Base-by-base conservation (phyloP, 2,329 filamentous ascomycete genomes). In the Anthostomella pinea region DNA sequence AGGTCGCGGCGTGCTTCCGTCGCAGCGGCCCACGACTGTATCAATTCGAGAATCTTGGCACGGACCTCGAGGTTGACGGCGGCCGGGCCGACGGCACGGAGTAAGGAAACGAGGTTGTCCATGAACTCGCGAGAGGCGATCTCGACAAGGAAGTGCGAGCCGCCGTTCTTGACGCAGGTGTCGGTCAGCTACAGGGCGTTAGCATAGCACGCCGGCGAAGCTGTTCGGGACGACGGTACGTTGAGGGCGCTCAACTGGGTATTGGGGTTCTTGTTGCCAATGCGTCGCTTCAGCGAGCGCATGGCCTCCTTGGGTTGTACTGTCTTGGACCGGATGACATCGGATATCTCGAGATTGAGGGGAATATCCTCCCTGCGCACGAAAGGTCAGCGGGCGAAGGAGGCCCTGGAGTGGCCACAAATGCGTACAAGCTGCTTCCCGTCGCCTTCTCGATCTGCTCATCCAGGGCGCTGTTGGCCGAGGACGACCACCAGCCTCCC, bases 81-180 rank as follows among this genome's bases (percentile, higher is more conserved):
- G 22, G 78, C 81, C 13, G 71, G 65, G 3, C 87, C 86, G 33
- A 85, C 82, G 13, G 86, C 85, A 59, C 91, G 90, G 20, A 98
- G 75, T 11, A 98, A 74, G 21, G 91, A 96, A 13, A 87, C 84
- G 34, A 98, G 69, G 60, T 96, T 96, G 67, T 98, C 93, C 85
- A 98, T 94, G 58, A 97, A 98, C 68, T 98, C 93, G 47, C 90
- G 81, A 13, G 91, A 96, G 25, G 93, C 91, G 52, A 98, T 93
- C 68, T 98, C 93, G 49, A 83, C 77, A 32, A 98, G 81, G 64
- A 98, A 98, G 66, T 98, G 93, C 24, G 85, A 79, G 52, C 93
- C 93, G 41, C 93, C 93, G 71, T 98, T 98, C 70, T 98, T 98
- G 44, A 97, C 89, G 61, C 93, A 98, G 1, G 93, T 97, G 68